Conservation (phyloP, 2,329 filamentous ascomycete species). For the Aspergillus fumigatus region DNA sequence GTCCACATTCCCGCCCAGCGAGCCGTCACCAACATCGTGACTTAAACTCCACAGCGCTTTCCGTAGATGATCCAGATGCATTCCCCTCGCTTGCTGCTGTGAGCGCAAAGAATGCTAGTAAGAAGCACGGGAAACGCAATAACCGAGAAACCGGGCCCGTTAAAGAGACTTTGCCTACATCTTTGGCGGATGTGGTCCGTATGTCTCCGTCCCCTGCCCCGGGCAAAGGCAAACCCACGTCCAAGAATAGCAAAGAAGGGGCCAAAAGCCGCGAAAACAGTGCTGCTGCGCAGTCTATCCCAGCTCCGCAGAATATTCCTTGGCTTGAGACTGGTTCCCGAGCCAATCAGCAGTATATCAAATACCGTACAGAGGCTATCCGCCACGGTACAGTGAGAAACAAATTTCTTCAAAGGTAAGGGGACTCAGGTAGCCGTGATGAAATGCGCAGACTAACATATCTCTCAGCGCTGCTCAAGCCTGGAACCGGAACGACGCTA, state of each 20-base stretch:
- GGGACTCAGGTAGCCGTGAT: neutral
- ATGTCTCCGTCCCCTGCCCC: slow-evolving; percentile 85
- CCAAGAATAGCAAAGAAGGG: slow-evolving; percentile 58
- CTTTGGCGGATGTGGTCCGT: slow-evolving; percentile 88
- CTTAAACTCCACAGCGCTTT: slow-evolving; percentile 62
- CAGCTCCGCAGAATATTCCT: slow-evolving; percentile 84
- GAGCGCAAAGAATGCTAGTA: slow-evolving; percentile 63
- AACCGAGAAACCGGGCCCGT: slow-evolving; percentile 48
- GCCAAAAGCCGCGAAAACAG: slow-evolving; percentile 70
- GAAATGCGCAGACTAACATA: neutral
- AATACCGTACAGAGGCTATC: slow-evolving; percentile 91
- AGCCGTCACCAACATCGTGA: slow-evolving; percentile 72
- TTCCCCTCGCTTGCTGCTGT: slow-evolving; percentile 85
- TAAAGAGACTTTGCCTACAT: slow-evolving; percentile 69
- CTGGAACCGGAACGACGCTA: slow-evolving; percentile 96
- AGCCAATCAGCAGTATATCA: slow-evolving; percentile 90
- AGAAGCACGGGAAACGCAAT: slow-evolving; percentile 90
- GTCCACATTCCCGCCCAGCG: slow-evolving; percentile 73
- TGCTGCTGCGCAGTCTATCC: slow-evolving; percentile 74
- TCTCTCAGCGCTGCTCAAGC: slow-evolving; percentile 78
- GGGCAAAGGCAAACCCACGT: slow-evolving; percentile 47
- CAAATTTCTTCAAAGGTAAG: slow-evolving; percentile 90
- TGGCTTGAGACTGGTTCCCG: slow-evolving; percentile 92
- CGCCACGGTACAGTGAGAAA: slow-evolving; percentile 95
- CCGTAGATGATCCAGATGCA: slow-evolving; percentile 89